phyloP scores from a whole-genome alignment of 768 basidiomycete genomes.

The Boletus bicolor region DNA sequence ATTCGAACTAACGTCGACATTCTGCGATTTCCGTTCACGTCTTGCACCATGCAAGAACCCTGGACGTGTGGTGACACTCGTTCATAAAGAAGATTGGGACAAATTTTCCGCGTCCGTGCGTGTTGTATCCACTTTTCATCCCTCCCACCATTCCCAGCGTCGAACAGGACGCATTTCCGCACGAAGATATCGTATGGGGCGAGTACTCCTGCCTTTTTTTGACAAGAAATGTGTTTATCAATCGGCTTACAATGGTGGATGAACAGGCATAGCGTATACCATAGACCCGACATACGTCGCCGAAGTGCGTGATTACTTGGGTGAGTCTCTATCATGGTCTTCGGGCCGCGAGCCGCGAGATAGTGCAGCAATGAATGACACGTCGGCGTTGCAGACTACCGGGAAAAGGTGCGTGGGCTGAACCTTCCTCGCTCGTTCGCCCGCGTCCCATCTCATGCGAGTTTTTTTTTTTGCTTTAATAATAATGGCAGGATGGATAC shows the following conservation, averaged over 20 bases:
- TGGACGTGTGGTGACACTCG: slow-evolving; percentile 85
- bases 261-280: slow-evolving; percentile 75
- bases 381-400: slow-evolving; percentile 52
- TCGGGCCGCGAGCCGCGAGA: not conserved
- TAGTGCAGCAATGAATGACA: not conserved
- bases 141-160: not conserved
- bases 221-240: not conserved
- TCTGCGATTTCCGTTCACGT: not conserved
- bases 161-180: slow-evolving; percentile 30
- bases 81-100: slow-evolving; percentile 89
- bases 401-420: slow-evolving; percentile 64
- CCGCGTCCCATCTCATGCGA: not conserved
- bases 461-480: not conserved
- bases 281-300: slow-evolving; percentile 74
- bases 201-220: slow-evolving; percentile 9
- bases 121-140: not conserved
- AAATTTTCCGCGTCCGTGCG: slow-evolving; percentile 63
- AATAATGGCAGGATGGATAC: slow-evolving; percentile 72
- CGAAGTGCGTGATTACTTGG: slow-evolving; percentile 82
- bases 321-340: slow-evolving; percentile 37
- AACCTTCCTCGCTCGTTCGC: not conserved
- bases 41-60: slow-evolving; percentile 50
- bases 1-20: not conserved
- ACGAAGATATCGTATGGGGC: slow-evolving; percentile 61
- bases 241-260: not conserved